phyloP scores from a whole-genome alignment of 805 yeast species.

The Komagataella mondaviorum region DNA sequence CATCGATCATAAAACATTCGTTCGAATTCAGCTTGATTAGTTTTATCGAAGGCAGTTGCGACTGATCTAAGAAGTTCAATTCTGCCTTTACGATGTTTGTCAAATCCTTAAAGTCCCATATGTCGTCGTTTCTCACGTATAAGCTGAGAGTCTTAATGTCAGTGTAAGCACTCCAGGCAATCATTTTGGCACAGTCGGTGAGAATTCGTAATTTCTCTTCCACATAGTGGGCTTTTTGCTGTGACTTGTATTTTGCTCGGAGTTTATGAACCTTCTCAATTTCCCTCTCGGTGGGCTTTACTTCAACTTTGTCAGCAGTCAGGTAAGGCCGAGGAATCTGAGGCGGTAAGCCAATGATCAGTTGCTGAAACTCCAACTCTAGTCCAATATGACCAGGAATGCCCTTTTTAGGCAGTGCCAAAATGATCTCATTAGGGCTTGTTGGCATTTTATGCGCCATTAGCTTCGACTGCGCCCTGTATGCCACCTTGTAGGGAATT shows the following conservation, averaged over 20 bases:
- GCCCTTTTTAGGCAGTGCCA: slow-evolving; percentile 6
- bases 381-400: slow-evolving; percentile 11
- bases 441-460: slow-evolving; percentile 12
- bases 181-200: slow-evolving; percentile 20
- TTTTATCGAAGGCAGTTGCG: slow-evolving; percentile 10
- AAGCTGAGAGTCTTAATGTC: slow-evolving; percentile 12
- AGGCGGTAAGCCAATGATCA: slow-evolving; percentile 23
- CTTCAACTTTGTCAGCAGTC: slow-evolving; percentile 23
- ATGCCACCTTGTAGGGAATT: slow-evolving; percentile 8
- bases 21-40: slow-evolving; percentile 9
- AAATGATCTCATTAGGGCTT: slow-evolving; percentile 5
- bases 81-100: slow-evolving; percentile 14
- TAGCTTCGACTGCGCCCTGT: slow-evolving; percentile 7
- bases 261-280: slow-evolving; percentile 15
- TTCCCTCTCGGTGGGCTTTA: slow-evolving; percentile 23
- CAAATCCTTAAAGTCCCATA: slow-evolving; percentile 14
- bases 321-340: slow-evolving; percentile 29
- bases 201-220: slow-evolving; percentile 25
- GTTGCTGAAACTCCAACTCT: slow-evolving; percentile 17
- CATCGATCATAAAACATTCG: slow-evolving; percentile 5
- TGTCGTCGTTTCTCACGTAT: slow-evolving; percentile 14
- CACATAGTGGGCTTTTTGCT: slow-evolving; percentile 24
- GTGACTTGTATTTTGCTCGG: slow-evolving; percentile 25
- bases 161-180: slow-evolving; percentile 14
- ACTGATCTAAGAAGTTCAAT: slow-evolving; percentile 7